phyloP scores from a whole-genome alignment of 2,329 filamentous ascomycete species.

The Phyllosticta paracitricarpa region DNA sequence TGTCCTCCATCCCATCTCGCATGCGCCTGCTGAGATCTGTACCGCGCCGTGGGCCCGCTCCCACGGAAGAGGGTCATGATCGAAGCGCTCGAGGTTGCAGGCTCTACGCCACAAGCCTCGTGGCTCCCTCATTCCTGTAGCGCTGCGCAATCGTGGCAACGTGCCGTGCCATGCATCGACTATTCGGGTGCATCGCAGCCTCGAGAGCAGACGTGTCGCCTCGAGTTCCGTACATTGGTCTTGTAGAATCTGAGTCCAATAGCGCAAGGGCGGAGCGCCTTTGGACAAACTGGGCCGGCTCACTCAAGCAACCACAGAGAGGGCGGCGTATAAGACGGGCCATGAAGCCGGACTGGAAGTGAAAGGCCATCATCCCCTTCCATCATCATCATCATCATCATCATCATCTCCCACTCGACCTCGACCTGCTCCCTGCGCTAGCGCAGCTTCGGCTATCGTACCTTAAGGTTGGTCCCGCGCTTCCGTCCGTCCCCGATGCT shows the following conservation, averaged over 20 bases:
- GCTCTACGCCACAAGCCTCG: conserved; percentile 11
- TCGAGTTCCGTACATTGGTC: conserved; percentile 8
- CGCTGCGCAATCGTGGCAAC: conserved; percentile 11
- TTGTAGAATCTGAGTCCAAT: conserved; percentile 10
- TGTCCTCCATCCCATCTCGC: conserved; percentile 9
- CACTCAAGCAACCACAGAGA: not conserved
- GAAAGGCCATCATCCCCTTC: not conserved
- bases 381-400: not conserved
- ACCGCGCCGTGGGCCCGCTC: conserved; percentile 2
- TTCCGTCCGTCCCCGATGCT: conserved; percentile 9
- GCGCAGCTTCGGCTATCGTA: conserved; percentile 6
- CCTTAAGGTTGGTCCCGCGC: conserved; percentile 10
- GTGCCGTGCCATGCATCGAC: conserved; percentile 9
- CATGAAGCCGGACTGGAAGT: not conserved
- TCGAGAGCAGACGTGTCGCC: conserved; percentile 10
- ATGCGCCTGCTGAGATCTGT: conserved; percentile 8
- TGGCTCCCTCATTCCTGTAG: conserved; percentile 7
- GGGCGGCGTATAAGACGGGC: not conserved
- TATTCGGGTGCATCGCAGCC: conserved; percentile 7
- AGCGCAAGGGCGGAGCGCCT: conserved; percentile 10
- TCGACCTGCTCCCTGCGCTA: not conserved
- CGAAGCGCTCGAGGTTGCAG: conserved; percentile 7
- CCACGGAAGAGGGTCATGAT: conserved; percentile 9
- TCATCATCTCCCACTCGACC: not conserved
- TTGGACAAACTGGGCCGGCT: conserved; percentile 1